A percentile compares a stretch with the other conserved stretches of the same genome.
Evolutionary conservation across 352 stramenopile genomes (phyloP).

Genomic region (Nothophytophthora sp.): DNA sequence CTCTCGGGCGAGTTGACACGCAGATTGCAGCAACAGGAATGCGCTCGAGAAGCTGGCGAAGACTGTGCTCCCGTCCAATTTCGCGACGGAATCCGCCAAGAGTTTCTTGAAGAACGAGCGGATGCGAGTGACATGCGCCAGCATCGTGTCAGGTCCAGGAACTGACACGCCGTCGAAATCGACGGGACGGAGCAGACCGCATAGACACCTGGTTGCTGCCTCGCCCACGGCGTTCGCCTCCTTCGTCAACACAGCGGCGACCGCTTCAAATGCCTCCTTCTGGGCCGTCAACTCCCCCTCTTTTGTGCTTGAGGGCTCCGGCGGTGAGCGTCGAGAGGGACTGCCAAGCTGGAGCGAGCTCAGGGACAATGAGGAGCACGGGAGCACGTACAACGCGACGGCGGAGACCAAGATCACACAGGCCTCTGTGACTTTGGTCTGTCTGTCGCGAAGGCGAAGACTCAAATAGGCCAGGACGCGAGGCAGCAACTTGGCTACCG

Average conservation of each 20-base stretch:
- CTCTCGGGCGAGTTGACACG: slow-evolving; percentile 32
- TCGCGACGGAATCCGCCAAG: slow-evolving; percentile 31
- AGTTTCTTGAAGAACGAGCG: slow-evolving; percentile 38
- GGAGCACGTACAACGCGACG: slow-evolving; percentile 50
- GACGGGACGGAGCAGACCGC: slow-evolving; percentile 39
- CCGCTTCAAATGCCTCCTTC: slow-evolving; percentile 26
- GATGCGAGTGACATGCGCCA: slow-evolving; percentile 34
- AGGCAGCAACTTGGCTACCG: slow-evolving; percentile 36
- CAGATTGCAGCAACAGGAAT: slow-evolving; percentile 52
- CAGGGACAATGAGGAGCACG: slow-evolving; percentile 15
- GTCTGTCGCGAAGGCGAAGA: slow-evolving; percentile 55
- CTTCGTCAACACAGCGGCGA: slow-evolving; percentile 36
- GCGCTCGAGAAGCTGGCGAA: slow-evolving; percentile 43
- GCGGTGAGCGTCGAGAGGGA: slow-evolving; percentile 4
- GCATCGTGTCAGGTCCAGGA: slow-evolving; percentile 26
- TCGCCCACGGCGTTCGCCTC: slow-evolving; percentile 52
- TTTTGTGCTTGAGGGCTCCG: no score
- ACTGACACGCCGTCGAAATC: slow-evolving; percentile 55
- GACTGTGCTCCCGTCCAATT: slow-evolving; percentile 50
- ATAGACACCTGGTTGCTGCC: slow-evolving; percentile 49
- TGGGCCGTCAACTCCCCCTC: slow-evolving; percentile 2
- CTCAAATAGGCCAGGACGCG: slow-evolving; percentile 46
- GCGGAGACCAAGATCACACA: slow-evolving; percentile 55
- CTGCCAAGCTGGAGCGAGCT: not conserved
- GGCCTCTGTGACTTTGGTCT: slow-evolving; percentile 52